Evolutionary conservation across 805 yeast genomes (phyloP), one percentile per base, ranked within the genome.

Genomic region (Ogataea methanolica): DNA sequence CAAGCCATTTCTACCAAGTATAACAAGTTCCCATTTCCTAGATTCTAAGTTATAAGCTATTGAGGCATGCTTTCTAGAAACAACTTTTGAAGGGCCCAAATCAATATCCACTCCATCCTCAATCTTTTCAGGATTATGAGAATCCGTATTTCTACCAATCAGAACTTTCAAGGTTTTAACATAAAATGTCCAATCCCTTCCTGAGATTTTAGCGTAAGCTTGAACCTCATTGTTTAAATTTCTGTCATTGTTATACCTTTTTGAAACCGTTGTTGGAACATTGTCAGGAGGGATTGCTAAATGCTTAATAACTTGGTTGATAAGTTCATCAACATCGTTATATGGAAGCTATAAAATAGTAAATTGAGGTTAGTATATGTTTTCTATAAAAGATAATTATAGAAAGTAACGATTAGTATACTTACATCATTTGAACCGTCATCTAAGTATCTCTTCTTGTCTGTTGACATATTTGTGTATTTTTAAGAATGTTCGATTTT

Each of bases 21-120:
- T 85, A 53, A 78, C 73, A 50, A 95, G 70, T 63, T 89, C 95
- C 99, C 99, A 94, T 48, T 80, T 73, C 46, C 96, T 80, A 37
- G 78, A 69, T 49, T 78, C 80, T 53, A 83, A 70, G 63, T 91
- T 88, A 66, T 88, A 94, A 43, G 79, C 78, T 46, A 94, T 90
- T 16, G 78, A 67, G 0, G 98, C 98, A 64, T 94, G 99, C 56
- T 78, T 82, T 53, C 99, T 79, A 21, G 94, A 83, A 3, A 94
- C 98, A n/a, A 94, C 96, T 66, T 92, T 92, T 11, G 97, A 92
- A 1, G 99, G 99, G 2, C 97, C 97, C 58, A 94, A 71, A 66
- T 94, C 99, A 42, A 92, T 92, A 60, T 90, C 90, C 36, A 83
- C 80, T 3, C 55, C 39, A 38, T 65, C 63, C 36, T 62, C 62